A percentile compares a stretch with the other conserved stretches of the same genome.
Evolutionary conservation across 371 early-diverging fungal genomes (phyloP).

Genomic region (Apophysomyces elegans): DNA sequence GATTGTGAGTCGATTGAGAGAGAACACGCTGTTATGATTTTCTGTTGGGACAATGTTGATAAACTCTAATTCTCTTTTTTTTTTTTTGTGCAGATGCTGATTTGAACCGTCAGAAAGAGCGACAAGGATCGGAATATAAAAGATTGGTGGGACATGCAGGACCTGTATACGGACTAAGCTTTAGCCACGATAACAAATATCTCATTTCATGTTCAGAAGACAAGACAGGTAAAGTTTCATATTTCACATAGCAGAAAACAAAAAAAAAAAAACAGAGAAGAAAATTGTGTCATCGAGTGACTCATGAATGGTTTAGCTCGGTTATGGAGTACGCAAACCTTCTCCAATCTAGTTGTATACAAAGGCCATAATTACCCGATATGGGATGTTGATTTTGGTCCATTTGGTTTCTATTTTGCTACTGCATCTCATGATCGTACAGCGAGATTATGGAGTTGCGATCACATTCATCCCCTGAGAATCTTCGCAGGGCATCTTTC

Average conservation of each 20-base stretch:
- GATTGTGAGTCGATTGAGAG: slow-evolving; percentile 38
- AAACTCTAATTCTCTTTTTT: neutral
- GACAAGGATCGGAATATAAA: slow-evolving; percentile 57
- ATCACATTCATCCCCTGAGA: slow-evolving; percentile 93
- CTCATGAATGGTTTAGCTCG: slow-evolving; percentile 59
- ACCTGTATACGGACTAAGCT: slow-evolving; percentile 92
- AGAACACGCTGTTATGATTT: no score
- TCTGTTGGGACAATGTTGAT: neutral
- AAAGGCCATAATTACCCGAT: slow-evolving; percentile 98
- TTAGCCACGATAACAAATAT: slow-evolving; percentile 89
- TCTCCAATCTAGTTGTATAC: slow-evolving; percentile 89
- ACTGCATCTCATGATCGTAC: slow-evolving; percentile 97
- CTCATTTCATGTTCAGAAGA: slow-evolving; percentile 97
- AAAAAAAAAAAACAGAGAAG: no score
- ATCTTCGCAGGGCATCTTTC: slow-evolving; percentile 97
- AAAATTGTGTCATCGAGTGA: no score
- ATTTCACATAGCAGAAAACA: no score
- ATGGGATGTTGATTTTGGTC: slow-evolving; percentile 93
- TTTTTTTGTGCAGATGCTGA: slow-evolving; percentile 42
- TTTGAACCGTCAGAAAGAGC: slow-evolving; percentile 55
- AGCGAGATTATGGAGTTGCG: slow-evolving; percentile 95
- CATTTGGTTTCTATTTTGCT: slow-evolving; percentile 95
- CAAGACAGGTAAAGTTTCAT: slow-evolving; percentile 72
- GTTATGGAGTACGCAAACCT: slow-evolving; percentile 94
- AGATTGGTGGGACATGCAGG: slow-evolving; percentile 96